Base-by-base conservation (phyloP, 169 alveolate genomes). In the Cytauxzoon felis region DNA sequence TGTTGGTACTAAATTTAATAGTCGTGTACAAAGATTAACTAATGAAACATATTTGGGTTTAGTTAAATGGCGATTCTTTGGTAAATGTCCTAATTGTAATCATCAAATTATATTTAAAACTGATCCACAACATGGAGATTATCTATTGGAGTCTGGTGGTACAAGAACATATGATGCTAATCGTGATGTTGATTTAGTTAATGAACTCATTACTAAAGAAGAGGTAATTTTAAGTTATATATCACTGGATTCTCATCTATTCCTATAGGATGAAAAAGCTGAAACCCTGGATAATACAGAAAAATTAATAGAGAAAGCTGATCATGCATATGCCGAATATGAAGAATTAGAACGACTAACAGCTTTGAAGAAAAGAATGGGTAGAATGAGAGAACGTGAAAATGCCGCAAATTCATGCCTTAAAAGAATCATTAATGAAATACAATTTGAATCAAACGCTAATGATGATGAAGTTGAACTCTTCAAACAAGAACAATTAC, bases 1-100 rank as follows among this genome's bases (percentile, higher is more conserved):
- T 68, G 97, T 98, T 41, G 99, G 99, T n/a, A 98, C 99, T 34
- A 98, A 98, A 87, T 96, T 96, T 82, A 98, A 98, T 85, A 87
- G 94, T 50, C 72, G 92, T 42, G 96, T 90, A 50, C 98, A 95
- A 84, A 93, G 95, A 50, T 89, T 92, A 45, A 78, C 70, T 72
- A 97, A 94, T 40, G 99, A 94, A 68, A 94, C 92, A 60, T 98
- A 97, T 82, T 79, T 96, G 51, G 99, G 99, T 29, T 95, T 96
- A 2, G 94, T 93, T 50, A 93, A 94, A 45, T 94, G 95, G 91
- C 87, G 99, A 33, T 96, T 98, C 91, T 95, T 94, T 88, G 98
- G 97, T 52, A 95, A 96, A 60, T 98, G 99, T 61, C 93, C 96
- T 33, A 91, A 94, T 33, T 98, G 99, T 80, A 91, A 95, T 61